Conservation (phyloP, 2,329 filamentous ascomycete genomes). For the Neurospora sp. region DNA sequence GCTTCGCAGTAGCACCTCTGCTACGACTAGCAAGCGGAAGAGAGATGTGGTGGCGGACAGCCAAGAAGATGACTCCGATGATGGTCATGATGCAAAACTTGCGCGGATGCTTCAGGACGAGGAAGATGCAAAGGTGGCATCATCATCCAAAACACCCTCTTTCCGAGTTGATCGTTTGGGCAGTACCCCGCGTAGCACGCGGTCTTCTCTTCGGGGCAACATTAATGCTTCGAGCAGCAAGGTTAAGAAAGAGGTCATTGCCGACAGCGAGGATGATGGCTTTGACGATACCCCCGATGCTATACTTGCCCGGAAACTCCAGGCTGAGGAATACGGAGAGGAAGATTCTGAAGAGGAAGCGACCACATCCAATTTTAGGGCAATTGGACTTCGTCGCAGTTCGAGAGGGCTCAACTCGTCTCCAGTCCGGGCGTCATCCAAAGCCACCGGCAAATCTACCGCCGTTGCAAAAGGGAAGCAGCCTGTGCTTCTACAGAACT, state of each 20-base stretch:
- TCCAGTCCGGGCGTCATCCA: background rate
- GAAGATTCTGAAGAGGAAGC: background rate
- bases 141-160: background rate
- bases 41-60: constrained; percentile 32
- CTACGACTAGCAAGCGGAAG: constrained; percentile 36
- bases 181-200: constrained; percentile 10
- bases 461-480: background rate
- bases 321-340: background rate
- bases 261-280: constrained; percentile 17
- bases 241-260: background rate
- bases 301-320: background rate
- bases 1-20: constrained; percentile 39
- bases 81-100: constrained; percentile 37
- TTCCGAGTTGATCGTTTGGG: background rate
- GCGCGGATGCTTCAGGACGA: constrained; percentile 48
- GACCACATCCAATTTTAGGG: background rate
- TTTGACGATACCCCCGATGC: constrained; percentile 6
- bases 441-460: background rate
- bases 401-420: constrained; percentile 4
- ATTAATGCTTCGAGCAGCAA: background rate
- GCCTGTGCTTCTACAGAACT: background rate
- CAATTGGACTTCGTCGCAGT: constrained; percentile 4
- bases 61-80: constrained; percentile 31
- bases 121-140: constrained; percentile 18
- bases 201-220: constrained; percentile 10